Evolutionary conservation across 2,329 filamentous ascomycete species (phyloP).

Genomic region (Hypoxylon sp.): DNA sequence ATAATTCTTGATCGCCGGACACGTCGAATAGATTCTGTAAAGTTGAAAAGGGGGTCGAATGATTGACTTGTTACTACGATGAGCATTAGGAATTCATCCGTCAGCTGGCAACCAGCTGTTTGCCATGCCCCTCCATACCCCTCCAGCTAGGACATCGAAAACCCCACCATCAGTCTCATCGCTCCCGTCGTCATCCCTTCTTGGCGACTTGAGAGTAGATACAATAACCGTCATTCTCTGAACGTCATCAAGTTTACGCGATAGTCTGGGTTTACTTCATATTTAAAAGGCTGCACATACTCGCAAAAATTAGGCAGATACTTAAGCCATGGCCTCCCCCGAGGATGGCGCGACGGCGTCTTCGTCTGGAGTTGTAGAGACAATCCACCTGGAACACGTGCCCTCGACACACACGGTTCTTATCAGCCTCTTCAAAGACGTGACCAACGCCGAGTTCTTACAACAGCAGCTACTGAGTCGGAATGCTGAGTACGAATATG

Average conservation of each 20-base stretch:
- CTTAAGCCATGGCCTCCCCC: conserved; percentile 24
- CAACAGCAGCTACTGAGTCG: conserved; percentile 86
- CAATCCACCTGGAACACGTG: conserved; percentile 80
- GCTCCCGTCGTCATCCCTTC: conserved; percentile 4
- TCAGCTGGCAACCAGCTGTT: conserved; percentile 41
- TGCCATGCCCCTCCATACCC: conserved; percentile 44
- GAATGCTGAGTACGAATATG: conserved; percentile 91
- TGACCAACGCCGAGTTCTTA: conserved; percentile 82
- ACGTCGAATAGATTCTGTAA: neutral
- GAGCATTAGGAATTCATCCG: neutral
- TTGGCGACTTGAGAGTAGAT: neutral
- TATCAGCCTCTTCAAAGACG: conserved; percentile 79
- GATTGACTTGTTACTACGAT: neutral
- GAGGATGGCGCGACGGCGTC: conserved; percentile 2
- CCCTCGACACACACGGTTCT: conserved; percentile 76
- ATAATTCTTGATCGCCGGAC: neutral
- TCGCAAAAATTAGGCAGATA: too few relatives aligned
- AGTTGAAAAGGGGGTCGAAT: conserved; percentile 2
- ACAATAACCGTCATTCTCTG: neutral
- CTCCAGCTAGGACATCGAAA: conserved; percentile 28
- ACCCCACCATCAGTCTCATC: conserved; percentile 25
- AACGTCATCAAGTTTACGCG: neutral
- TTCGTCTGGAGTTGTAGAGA: conserved; percentile 64
- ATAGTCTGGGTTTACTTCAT: neutral
- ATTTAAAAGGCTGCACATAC: neutral